Percentiles rank a stretch among this genome's conserved stretches.
phyloP scores from a whole-genome alignment of 164 flowering plant genomes.

The Vitis amurensis region DNA sequence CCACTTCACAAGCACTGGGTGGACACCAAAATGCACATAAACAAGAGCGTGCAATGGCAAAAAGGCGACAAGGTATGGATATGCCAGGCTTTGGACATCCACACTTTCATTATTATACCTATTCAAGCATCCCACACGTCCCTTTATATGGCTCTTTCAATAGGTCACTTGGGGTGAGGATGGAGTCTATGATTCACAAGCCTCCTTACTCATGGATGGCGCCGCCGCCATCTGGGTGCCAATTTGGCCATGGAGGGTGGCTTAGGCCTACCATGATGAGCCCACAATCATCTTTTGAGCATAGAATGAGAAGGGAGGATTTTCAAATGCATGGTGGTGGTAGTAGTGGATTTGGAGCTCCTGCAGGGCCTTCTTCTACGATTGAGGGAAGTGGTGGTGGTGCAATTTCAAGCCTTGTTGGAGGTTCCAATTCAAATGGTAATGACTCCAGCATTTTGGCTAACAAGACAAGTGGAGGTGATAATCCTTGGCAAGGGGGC shows the following conservation, averaged over 20 bases:
- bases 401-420: neutral
- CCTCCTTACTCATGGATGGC: conserved; percentile 11
- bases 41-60: conserved; percentile 31
- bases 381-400: no score
- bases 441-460: neutral
- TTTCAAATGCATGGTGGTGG: neutral
- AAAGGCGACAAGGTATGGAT: conserved; percentile 20
- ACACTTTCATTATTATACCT: conserved; percentile 12
- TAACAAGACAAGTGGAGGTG: neutral
- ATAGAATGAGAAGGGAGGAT: conserved; percentile 1
- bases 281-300: neutral
- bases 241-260: conserved; percentile 9
- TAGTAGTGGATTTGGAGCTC: neutral
- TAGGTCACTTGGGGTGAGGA: conserved; percentile 22
- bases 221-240: neutral
- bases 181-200: conserved; percentile 25
- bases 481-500: neutral
- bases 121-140: conserved; percentile 4
- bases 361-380: neutral
- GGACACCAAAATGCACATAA: conserved; percentile 50
- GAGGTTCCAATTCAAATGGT: neutral
- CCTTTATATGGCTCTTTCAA: conserved; percentile 8
- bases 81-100: neutral
- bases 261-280: neutral
- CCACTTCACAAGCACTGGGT: conserved; percentile 41